Percentiles rank a stretch among this genome's conserved stretches.
phyloP scores from a whole-genome alignment of 2,329 filamentous ascomycete genomes.

The Monilinia laxa region DNA sequence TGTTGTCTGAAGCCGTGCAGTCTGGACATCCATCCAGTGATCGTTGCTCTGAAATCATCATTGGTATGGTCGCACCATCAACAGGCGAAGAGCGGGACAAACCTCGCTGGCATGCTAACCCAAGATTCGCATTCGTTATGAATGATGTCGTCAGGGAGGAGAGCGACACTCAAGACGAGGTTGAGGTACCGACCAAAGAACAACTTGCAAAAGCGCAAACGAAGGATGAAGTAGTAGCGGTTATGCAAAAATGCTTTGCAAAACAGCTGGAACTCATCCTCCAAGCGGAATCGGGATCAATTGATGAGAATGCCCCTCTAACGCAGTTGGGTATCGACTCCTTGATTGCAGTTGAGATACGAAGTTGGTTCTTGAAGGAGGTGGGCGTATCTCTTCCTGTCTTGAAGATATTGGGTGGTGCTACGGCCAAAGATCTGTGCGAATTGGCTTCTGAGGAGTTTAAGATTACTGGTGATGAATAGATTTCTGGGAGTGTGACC shows the following conservation, averaged over 20 bases:
- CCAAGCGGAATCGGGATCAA: neutral
- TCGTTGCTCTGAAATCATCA: slow-evolving; percentile 18
- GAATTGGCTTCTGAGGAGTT: slow-evolving; percentile 17
- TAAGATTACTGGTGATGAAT: slow-evolving; percentile 3
- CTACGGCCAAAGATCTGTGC: slow-evolving; percentile 8
- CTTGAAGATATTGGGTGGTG: slow-evolving; percentile 22
- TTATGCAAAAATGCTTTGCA: slow-evolving; percentile 15
- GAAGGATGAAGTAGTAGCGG: neutral
- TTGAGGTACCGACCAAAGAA: slow-evolving; percentile 13
- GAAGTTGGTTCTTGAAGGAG: slow-evolving; percentile 49
- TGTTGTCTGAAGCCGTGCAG: slow-evolving; percentile 46
- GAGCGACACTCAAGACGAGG: neutral
- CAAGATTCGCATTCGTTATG: slow-evolving; percentile 8
- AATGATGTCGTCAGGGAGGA: slow-evolving; percentile 1
- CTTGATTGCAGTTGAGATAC: slow-evolving; percentile 51
- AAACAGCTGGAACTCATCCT: slow-evolving; percentile 16
- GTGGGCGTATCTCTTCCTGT: slow-evolving; percentile 43
- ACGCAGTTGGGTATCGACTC: slow-evolving; percentile 47
- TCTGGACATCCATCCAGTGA: slow-evolving; percentile 32
- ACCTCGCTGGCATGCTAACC: slow-evolving; percentile 13
- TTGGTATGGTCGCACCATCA: slow-evolving; percentile 10
- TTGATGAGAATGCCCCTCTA: slow-evolving; percentile 9
- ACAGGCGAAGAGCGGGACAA: slow-evolving; percentile 10
- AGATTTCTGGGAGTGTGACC: neutral
- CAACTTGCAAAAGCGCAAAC: slow-evolving; percentile 17